phyloP scores from a whole-genome alignment of 352 stramenopile genomes.

The Saprolegnia parasitica region DNA sequence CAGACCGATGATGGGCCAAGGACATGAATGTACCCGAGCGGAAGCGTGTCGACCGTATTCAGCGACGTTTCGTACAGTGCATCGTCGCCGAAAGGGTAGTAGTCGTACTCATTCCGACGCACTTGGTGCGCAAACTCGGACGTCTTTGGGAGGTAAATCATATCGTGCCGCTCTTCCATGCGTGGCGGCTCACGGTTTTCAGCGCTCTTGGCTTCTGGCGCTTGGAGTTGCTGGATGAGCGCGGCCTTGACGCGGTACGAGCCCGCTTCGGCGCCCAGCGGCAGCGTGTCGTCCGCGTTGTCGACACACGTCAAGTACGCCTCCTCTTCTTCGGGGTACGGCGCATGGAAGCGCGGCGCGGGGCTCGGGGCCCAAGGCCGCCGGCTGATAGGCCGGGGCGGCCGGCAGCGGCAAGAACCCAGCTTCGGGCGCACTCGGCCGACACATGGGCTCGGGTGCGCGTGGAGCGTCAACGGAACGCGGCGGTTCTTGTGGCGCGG shows the following conservation, averaged over 20 bases:
- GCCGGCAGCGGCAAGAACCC: background rate
- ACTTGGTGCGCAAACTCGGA: background rate
- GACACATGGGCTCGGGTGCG: background rate
- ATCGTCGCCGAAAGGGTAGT: conserved; percentile 20
- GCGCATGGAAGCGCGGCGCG: background rate
- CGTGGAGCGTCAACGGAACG: background rate
- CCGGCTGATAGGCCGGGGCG: background rate
- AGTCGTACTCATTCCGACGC: background rate
- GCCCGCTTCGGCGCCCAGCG: conserved; percentile 23
- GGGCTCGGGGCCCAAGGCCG: background rate
- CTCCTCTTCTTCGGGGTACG: conserved; percentile 1
- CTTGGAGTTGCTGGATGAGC: conserved; percentile 7
- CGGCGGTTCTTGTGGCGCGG: background rate
- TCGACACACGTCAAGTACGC: conserved; percentile 17
- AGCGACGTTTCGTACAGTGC: conserved; percentile 17
- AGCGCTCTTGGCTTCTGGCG: background rate
- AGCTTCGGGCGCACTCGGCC: background rate
- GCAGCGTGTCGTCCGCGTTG: conserved; percentile 26
- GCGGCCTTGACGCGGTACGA: conserved; percentile 14
- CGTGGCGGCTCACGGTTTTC: background rate
- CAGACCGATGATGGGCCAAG: background rate
- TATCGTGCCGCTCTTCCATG: conserved; percentile 5
- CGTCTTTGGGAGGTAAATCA: background rate
- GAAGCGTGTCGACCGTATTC: conserved; percentile 15
- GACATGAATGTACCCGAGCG: background rate